Percentiles rank a stretch among this genome's conserved stretches.
Conservation (phyloP, 441 rosid genomes). For the Adansonia rubrostipa region DNA sequence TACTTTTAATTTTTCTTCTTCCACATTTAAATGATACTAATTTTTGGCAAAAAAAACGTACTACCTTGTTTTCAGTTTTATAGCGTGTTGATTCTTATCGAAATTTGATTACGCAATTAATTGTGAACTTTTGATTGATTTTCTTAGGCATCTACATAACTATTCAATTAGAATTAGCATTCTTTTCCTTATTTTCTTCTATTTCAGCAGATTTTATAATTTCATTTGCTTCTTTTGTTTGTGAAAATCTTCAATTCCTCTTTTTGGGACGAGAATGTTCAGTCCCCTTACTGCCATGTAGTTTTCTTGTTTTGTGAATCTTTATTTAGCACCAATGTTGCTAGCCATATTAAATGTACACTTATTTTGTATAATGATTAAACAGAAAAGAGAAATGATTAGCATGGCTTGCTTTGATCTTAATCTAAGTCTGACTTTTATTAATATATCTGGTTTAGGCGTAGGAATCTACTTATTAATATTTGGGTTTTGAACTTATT, state of each 20-base stretch:
- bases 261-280: not conserved
- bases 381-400: not conserved
- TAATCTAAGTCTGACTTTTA: not conserved
- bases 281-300: not conserved
- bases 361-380: not conserved
- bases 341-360: not conserved
- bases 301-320: not conserved
- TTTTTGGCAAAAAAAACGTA: not conserved
- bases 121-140: not conserved
- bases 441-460: not conserved
- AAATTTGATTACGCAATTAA: not conserved
- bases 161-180: not conserved
- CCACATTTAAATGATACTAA: not conserved
- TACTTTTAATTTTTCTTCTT: not conserved
- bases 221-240: not conserved
- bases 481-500: not conserved
- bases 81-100: not conserved
- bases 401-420: not conserved
- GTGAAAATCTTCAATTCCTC: not conserved
- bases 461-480: conserved; percentile 4
- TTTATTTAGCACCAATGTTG: not conserved
- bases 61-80: not conserved
- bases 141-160: not conserved
- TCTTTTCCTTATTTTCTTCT: not conserved
- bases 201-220: not conserved